Evolutionary conservation across 176 grass and related monocot species (phyloP).

Genomic region (Bothriochloa decipiens): DNA sequence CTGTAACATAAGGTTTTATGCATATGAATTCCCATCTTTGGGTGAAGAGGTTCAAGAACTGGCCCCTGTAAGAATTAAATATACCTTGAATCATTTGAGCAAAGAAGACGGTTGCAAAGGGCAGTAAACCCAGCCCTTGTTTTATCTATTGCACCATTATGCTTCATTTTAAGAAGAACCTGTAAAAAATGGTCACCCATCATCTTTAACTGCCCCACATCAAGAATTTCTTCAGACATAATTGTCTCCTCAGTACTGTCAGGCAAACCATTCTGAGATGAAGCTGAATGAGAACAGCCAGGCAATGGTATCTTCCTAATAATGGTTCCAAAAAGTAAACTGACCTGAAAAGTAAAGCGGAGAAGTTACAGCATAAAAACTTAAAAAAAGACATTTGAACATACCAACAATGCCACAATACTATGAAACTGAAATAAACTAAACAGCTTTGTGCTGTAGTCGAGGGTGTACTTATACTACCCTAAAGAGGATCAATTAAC

Average conservation of each 20-base stretch:
- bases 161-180: slow-evolving; percentile 99
- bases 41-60: not conserved
- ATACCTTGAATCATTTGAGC: slow-evolving; percentile 95
- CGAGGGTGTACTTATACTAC: not conserved
- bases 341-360: slow-evolving; percentile 66
- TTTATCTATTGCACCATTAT: slow-evolving; percentile 99
- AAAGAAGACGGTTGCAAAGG: slow-evolving; percentile 96
- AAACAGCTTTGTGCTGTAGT: not conserved
- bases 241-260: slow-evolving; percentile 40
- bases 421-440: slow-evolving; percentile 13
- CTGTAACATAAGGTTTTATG: not conserved
- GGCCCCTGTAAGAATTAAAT: slow-evolving; percentile 19
- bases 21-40: slow-evolving; percentile 21
- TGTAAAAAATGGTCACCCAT: slow-evolving; percentile 94
- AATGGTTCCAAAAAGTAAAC: slow-evolving; percentile 94
- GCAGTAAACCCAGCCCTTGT: slow-evolving; percentile 96
- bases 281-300: slow-evolving; percentile 65
- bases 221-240: slow-evolving; percentile 60
- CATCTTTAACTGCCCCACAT: slow-evolving; percentile 78
- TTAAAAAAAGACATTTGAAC: slow-evolving; percentile 2
- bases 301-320: slow-evolving; percentile 95
- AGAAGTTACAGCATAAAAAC: slow-evolving; percentile 4
- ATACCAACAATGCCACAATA: not conserved
- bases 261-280: slow-evolving; percentile 37
- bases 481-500: not conserved